Evolutionary conservation across 352 stramenopile genomes (phyloP), one percentile per base, ranked within the genome.

Genomic region (Pythium brassicae): DNA sequence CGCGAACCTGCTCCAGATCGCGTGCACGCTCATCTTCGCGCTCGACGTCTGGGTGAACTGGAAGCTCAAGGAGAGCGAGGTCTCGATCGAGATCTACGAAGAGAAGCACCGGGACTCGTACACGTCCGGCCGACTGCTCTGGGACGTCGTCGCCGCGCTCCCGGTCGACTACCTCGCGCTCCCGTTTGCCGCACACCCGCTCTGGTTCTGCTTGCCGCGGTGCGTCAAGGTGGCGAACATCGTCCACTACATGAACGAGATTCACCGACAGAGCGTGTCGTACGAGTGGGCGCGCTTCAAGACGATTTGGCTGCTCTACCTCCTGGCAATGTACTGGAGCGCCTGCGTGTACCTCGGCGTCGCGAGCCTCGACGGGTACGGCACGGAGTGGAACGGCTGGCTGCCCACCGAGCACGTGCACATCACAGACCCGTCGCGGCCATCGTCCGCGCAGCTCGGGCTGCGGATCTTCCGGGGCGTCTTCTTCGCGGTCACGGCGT

Each of bases 41-140:
- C 14, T 79, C 7, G 74, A 86, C 42, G 60, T 86, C 23, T 85
- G 72, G 72, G 57, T 87, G 54, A 83, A 87, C 25, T 77, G 71
- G 62, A 62, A 67, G 26, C 58, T 87, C 7, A 65, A 69, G 43
- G 66, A 82, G 34, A 75, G 61, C 34, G 53, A 68, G 2, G 32
- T 72, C 4, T 77, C 77, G 11, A 69, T 78, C 22, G 77, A 87
- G 43, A 59, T 84, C 2, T 85, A 79, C 55, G 77, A 87, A 39
- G 65, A 75, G 42, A 69, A 78, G 19, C 53, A 79, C 1, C 63
- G 55, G 4, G 47, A 78, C 2, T 48, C 59, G 8, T 87, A 87
- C 55, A 77, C 70, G 27, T 62, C 54, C 11, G 66, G 74, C 4
- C 54, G 72, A 7, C 50, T 87, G 17, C 23, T 79, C 11, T 77